phyloP scores from a whole-genome alignment of 306 rosid genomes.

The Geum urbanum region DNA sequence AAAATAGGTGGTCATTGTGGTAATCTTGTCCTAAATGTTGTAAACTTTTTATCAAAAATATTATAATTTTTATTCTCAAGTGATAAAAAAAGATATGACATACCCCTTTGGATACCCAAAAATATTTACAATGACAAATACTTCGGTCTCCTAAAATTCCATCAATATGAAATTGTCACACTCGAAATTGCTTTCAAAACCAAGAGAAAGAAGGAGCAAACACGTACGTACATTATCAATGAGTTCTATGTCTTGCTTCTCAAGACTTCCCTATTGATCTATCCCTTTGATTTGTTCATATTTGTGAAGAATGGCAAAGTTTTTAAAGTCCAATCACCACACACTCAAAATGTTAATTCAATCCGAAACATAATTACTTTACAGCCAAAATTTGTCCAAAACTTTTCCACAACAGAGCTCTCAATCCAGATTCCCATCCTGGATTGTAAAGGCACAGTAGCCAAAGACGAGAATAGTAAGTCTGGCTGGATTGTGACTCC shows the following conservation, averaged over 20 bases:
- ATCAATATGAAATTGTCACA: not conserved
- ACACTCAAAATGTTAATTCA: not conserved
- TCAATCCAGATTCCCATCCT: not conserved
- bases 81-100: no score
- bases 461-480: not conserved
- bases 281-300: not conserved
- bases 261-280: not conserved
- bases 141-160: not conserved
- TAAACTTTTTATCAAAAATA: no score
- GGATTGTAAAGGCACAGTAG: not conserved
- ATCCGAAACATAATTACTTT: not conserved
- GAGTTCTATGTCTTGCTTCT: not conserved
- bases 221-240: not conserved
- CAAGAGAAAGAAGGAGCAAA: not conserved
- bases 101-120: no score
- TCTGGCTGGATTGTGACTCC: constrained; percentile 14
- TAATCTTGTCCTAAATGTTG: no score
- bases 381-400: not conserved
- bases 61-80: no score
- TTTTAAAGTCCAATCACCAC: not conserved
- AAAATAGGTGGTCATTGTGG: no score
- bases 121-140: no score
- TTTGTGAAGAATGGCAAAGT: not conserved
- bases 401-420: not conserved
- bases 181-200: not conserved